Evolutionary conservation across 164 flowering plant genomes (phyloP).

Genomic region (Kalanchoe fedtschenkoi): DNA sequence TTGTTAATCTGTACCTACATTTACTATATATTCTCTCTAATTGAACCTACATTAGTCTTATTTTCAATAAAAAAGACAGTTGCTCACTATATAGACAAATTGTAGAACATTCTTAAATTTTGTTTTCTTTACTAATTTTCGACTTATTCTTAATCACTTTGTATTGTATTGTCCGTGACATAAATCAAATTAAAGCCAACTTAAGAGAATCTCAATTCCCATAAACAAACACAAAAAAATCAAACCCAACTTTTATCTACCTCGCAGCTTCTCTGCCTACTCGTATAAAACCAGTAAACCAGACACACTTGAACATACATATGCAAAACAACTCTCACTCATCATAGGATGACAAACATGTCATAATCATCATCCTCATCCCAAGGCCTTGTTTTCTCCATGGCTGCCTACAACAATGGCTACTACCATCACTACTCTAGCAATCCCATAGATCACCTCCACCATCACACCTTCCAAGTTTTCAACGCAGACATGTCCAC

Average conservation of each 20-base stretch:
- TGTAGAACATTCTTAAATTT: no score
- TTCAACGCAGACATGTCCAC: conserved; percentile 51
- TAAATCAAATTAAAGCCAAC: not conserved
- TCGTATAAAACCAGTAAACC: not conserved
- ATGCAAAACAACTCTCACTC: no score
- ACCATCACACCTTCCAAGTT: conserved; percentile 34
- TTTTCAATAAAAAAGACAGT: no score
- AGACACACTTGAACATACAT: not conserved
- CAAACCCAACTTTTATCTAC: conserved; percentile 4
- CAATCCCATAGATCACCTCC: conserved; percentile 24
- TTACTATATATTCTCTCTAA: no score
- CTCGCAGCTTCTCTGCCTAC: not conserved
- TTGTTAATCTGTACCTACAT: no score
- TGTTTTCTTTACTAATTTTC: no score
- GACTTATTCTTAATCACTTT: not conserved
- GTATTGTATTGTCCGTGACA: not conserved
- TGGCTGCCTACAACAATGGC: conserved; percentile 21
- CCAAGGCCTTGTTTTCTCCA: conserved; percentile 16
- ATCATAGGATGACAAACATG: no score
- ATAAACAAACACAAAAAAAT: conserved; percentile 1
- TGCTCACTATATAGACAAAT: no score
- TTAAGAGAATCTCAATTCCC: not conserved
- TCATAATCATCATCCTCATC: no score
- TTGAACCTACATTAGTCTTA: no score
- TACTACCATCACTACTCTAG: conserved; percentile 7